These are phyloP conservation scores for Leishmania amazonensis DNA, from an alignment of 208 protist genomes.

Conservation along the genomic window DNA sequence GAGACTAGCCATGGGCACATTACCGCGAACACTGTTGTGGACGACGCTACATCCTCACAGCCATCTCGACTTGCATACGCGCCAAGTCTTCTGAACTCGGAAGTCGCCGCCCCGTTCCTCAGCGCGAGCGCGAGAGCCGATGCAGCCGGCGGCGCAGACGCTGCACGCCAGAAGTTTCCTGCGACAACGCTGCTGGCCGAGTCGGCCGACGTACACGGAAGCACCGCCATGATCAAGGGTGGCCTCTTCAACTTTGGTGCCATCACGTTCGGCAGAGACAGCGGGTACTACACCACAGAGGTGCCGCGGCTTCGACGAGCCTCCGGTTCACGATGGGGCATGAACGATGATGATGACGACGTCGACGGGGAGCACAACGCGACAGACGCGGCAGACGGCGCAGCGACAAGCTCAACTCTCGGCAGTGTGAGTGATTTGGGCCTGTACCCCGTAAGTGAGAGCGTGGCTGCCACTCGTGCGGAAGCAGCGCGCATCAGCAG, in stretches of 20 bases:
- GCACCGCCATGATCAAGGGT: too few relatives aligned
- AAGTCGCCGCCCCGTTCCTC: background rate
- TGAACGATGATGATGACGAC: background rate
- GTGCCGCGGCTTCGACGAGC: background rate
- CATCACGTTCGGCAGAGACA: conserved; percentile 13
- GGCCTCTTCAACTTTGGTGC: conserved; percentile 20
- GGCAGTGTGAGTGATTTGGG: conserved; percentile 5
- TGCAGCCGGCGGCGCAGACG: background rate
- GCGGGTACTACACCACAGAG: background rate
- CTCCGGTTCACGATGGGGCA: background rate
- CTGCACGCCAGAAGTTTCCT: background rate
- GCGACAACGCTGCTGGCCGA: background rate
- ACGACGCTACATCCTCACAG: background rate
- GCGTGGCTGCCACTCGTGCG: background rate
- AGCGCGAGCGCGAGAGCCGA: background rate
- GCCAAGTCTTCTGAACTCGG: background rate
- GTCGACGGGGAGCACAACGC: background rate
- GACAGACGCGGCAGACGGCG: background rate
- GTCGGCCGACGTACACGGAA: background rate
- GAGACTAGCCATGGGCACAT: background rate
- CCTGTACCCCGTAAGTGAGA: conserved; percentile 10
- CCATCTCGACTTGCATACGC: conserved; percentile 4
- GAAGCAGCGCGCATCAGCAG: background rate
- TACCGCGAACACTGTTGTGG: background rate
- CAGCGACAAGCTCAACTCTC: background rate